Evolutionary conservation across 2,329 filamentous ascomycete genomes (phyloP), one percentile per base, ranked within the genome.

Genomic region (Scedosporium aurantiacum): DNA sequence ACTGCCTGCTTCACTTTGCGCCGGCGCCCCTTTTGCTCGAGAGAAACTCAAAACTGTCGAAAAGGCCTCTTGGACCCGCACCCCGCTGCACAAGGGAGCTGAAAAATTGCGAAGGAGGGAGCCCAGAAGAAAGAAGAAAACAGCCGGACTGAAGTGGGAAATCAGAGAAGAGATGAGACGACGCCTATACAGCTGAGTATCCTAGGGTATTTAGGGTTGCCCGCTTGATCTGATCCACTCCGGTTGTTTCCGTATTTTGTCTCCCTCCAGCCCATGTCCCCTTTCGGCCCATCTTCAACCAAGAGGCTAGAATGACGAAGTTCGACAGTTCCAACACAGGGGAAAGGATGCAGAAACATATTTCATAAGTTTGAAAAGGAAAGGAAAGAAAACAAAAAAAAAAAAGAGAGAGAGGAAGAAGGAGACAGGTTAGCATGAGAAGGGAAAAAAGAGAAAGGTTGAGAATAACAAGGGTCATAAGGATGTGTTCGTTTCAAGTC

Each of bases 321-420:
- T 37, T 37, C 32, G 4, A 37, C 10, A 37, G 32, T 37, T 37
- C 32, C 32, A 12, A 14, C 10, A 63, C 32, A 47, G 27, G 45
- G 23, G 37, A 60, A 52, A 45, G 32, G 25, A 58, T 10, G 60
- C 54, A 60, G 32, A 56, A 61, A 63, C 61, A 60, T 16, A 61
- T 57, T 60, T 58, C 27, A 47, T 58, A 45, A 54, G 7, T 25
- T 37, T 14, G 12, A 60, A 32, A 61, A 56, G 43, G 10, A 47
- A 43, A 47, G 45, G 60, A 47, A 57, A 61, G 23, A 60, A 47
- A 57, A 59, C 47, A 63, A 50, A 56, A 62, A 14, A 61, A 62
- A 62, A 57, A 58, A n/a, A 52, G 45, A 61, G 45, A 63, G 25
- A 60, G 52, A 60, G 50, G 52, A 28, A 62, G 61, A 57, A 57